A percentile compares a stretch with the other conserved stretches of the same genome.
Evolutionary conservation across 441 rosid genomes (phyloP).

Genomic region (Theobroma grandiflorum): DNA sequence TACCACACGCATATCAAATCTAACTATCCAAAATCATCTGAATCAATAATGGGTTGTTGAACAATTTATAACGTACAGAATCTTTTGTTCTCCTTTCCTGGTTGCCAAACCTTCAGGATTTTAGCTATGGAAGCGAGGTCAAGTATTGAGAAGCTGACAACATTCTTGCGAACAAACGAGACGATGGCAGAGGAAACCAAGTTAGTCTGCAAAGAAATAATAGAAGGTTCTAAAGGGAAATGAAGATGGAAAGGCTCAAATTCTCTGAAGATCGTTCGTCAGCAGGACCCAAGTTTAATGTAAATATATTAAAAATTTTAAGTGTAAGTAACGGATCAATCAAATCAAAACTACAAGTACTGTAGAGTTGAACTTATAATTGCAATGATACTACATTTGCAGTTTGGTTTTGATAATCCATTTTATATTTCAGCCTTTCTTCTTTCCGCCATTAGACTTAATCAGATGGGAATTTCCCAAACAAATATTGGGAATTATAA

Average conservation of each 20-base stretch:
- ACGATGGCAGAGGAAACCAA: neutral
- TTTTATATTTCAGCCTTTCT: too few relatives aligned
- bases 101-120: neutral
- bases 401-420: too few relatives aligned
- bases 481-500: neutral
- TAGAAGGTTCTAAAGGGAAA: constrained; percentile 10
- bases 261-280: neutral
- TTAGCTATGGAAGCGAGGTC: neutral
- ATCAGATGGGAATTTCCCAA: too few relatives aligned
- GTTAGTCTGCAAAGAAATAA: constrained; percentile 16
- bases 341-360: neutral
- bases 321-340: too few relatives aligned
- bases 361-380: too few relatives aligned
- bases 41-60: too few relatives aligned
- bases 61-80: too few relatives aligned
- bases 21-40: too few relatives aligned
- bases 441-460: too few relatives aligned
- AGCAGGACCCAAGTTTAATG: too few relatives aligned
- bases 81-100: neutral
- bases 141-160: neutral
- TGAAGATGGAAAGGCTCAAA: neutral
- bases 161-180: neutral
- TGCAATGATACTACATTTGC: too few relatives aligned
- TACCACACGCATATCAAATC: neutral
- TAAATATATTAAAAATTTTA: too few relatives aligned